phyloP scores from a whole-genome alignment of 1,284 basidiomycete species.

The Dichomitus squalens region DNA sequence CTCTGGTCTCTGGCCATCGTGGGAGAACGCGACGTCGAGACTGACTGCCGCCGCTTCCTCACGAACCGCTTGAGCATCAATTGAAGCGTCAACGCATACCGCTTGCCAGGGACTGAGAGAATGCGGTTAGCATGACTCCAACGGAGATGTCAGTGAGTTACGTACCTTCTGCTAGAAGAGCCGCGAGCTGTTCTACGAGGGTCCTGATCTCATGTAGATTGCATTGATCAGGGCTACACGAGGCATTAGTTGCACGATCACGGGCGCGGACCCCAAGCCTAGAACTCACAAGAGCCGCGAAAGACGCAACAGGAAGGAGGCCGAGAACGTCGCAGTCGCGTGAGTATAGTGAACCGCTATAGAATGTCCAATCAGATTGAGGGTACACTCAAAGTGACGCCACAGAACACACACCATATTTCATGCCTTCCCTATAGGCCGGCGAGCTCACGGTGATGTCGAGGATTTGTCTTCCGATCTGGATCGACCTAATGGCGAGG shows the following conservation, averaged over 20 bases:
- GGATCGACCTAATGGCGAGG: slow-evolving; percentile 71
- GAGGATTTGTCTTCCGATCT: slow-evolving; percentile 67
- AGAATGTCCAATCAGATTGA: slow-evolving; percentile 15
- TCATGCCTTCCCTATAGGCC: slow-evolving; percentile 86
- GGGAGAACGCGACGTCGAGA: slow-evolving; percentile 61
- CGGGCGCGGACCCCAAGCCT: background rate
- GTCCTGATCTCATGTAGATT: slow-evolving; percentile 74
- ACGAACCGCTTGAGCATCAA: slow-evolving; percentile 80
- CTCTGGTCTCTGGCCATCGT: slow-evolving; percentile 49
- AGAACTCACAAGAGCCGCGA: slow-evolving; percentile 78
- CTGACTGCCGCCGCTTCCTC: slow-evolving; percentile 59
- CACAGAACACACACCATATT: slow-evolving; percentile 63
- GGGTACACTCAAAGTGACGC: background rate
- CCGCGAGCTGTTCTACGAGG: slow-evolving; percentile 79
- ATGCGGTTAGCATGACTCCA: slow-evolving; percentile 2
- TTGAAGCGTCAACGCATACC: slow-evolving; percentile 86
- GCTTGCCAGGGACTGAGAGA: slow-evolving; percentile 77
- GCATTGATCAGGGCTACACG: slow-evolving; percentile 76
- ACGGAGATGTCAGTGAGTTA: slow-evolving; percentile 5
- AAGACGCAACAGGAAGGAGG: slow-evolving; percentile 85
- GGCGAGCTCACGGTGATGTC: slow-evolving; percentile 77
- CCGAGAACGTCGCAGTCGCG: slow-evolving; percentile 90
- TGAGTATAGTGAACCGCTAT: slow-evolving; percentile 88
- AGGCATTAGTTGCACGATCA: slow-evolving; percentile 3
- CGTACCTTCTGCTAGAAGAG: slow-evolving; percentile 74